Conservation (phyloP, 2,329 filamentous ascomycete genomes). For the Cladosporium sp. region DNA sequence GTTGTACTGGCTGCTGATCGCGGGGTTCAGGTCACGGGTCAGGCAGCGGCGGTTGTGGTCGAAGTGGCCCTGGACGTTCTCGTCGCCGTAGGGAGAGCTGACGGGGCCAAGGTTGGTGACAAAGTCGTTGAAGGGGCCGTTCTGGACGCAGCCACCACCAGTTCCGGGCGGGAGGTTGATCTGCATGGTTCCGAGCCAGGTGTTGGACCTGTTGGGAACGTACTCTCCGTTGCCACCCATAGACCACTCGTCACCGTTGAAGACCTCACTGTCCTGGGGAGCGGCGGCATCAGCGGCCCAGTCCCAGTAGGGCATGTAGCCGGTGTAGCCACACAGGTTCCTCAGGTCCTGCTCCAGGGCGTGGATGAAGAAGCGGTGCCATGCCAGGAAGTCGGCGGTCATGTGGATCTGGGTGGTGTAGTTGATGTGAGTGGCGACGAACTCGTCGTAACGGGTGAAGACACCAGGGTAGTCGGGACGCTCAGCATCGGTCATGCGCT, state of each 20-base stretch:
- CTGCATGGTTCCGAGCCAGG: constrained; percentile 41
- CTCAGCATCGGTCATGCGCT: constrained; percentile 9
- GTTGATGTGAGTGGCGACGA: constrained; percentile 16
- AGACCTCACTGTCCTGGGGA: constrained; percentile 40
- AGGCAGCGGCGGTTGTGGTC: constrained; percentile 16
- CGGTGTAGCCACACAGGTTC: constrained; percentile 34
- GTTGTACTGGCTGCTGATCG: constrained; percentile 12
- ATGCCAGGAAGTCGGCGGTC: constrained; percentile 29
- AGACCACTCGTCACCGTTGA: constrained; percentile 47
- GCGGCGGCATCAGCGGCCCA: constrained; percentile 43
- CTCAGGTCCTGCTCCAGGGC: constrained; percentile 33
- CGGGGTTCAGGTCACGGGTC: constrained; percentile 30
- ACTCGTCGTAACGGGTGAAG: constrained; percentile 18
- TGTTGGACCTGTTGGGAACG: constrained; percentile 11
- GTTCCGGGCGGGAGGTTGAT: constrained; percentile 44
- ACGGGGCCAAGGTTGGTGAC: constrained; percentile 18
- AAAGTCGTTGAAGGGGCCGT: constrained; percentile 44
- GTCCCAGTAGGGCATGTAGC: constrained; percentile 44
- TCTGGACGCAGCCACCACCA: constrained; percentile 48
- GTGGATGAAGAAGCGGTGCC: constrained; percentile 35
- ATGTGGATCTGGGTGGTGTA: constrained; percentile 19
- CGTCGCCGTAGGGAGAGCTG: constrained; percentile 7
- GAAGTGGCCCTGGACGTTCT: constrained; percentile 16
- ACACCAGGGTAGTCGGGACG: constrained; percentile 14
- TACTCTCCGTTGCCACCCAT: constrained; percentile 21